phyloP scores from a whole-genome alignment of 306 rosid species.

The Castanospermum australe region DNA sequence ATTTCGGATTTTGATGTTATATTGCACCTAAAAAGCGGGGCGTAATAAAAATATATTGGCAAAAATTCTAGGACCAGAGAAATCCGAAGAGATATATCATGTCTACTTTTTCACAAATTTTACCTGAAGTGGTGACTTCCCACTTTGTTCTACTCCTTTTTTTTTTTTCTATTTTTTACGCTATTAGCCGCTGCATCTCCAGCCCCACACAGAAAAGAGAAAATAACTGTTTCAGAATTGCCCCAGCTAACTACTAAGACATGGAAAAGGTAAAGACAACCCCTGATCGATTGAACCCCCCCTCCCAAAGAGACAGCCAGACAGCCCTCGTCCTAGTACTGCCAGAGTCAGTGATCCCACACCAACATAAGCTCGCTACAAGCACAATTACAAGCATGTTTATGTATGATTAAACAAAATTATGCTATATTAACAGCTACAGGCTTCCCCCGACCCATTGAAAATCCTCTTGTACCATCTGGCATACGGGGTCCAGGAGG shows the following conservation, averaged over 20 bases:
- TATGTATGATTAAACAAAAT: conserved; percentile 11
- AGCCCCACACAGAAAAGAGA: neutral
- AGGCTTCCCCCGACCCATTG: conserved; percentile 90
- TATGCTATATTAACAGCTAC: conserved; percentile 63
- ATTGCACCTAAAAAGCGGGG: neutral
- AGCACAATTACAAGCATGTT: conserved; percentile 22
- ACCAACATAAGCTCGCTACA: neutral
- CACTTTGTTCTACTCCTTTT: neutral
- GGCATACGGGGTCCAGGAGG: conserved; percentile 99
- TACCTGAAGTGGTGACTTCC: neutral
- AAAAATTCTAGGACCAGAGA: neutral
- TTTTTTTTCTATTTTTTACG: neutral
- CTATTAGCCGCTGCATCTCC: neutral
- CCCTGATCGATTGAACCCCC: neutral
- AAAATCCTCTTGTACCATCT: conserved; percentile 94
- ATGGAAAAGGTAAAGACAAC: too few species aligned
- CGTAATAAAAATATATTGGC: neutral
- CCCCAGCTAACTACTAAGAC: neutral
- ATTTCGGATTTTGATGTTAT: too few species aligned
- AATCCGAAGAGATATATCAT: neutral
- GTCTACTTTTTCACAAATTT: neutral
- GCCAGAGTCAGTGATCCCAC: neutral
- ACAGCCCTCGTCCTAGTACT: conserved; percentile 2
- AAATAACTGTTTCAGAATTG: conserved; percentile 17
- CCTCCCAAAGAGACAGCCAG: neutral